Evolutionary conservation across 2,329 filamentous ascomycete genomes (phyloP).

Genomic region (Westerdykella sp.): DNA sequence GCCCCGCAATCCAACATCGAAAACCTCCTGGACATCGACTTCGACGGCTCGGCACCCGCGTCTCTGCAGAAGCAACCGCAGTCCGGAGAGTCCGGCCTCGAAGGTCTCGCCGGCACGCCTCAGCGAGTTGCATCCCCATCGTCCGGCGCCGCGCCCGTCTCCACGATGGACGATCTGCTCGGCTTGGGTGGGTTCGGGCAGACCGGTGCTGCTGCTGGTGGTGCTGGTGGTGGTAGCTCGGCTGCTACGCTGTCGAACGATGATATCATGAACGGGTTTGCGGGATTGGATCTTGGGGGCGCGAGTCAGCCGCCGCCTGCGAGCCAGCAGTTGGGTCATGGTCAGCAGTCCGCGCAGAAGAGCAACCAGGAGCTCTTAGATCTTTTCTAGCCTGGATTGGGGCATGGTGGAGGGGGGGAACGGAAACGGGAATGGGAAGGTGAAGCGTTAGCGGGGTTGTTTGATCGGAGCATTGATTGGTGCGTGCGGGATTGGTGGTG

Average conservation of each 20-base stretch:
- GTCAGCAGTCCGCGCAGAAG: constrained; percentile 48
- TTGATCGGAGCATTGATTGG: constrained; percentile 11
- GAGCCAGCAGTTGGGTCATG: constrained; percentile 50
- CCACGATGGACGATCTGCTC: constrained; percentile 75
- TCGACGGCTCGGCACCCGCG: constrained; percentile 89
- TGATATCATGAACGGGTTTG: constrained; percentile 74
- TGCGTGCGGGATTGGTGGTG: constrained; percentile 3
- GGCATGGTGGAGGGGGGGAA: too few relatives aligned
- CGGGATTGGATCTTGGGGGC: constrained; percentile 67
- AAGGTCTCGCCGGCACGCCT: constrained; percentile 57
- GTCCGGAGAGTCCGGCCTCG: constrained; percentile 46
- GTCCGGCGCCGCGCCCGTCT: constrained; percentile 45
- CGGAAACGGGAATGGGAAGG: not conserved
- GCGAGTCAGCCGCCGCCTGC: constrained; percentile 60
- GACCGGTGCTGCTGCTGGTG: constrained; percentile 29
- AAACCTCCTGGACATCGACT: constrained; percentile 93
- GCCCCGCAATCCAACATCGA: constrained; percentile 72
- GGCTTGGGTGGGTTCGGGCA: constrained; percentile 52
- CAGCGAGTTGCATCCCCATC: constrained; percentile 62
- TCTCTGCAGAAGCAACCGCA: constrained; percentile 62
- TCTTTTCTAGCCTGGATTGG: constrained; percentile 41
- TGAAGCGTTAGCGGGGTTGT: not conserved
- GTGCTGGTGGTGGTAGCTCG: constrained; percentile 27
- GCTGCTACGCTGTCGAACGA: constrained; percentile 39
- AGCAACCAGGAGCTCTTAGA: constrained; percentile 52